These are phyloP conservation scores for Vitis rupestris DNA, from an alignment of 164 flowering plant species.

Conservation along the genomic window DNA sequence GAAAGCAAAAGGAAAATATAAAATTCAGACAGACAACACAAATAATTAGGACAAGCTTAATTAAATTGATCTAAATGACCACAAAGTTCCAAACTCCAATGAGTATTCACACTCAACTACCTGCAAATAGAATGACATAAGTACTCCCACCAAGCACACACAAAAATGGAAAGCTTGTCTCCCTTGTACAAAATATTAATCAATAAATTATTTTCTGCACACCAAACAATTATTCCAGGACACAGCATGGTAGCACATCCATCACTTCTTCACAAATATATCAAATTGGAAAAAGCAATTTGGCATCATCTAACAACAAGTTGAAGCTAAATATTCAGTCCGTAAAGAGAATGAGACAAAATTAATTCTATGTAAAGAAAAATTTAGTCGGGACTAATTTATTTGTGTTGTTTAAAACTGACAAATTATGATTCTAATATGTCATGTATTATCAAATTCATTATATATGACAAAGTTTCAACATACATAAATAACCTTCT, in stretches of 20 bases:
- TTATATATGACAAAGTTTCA: neutral
- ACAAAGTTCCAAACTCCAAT: neutral
- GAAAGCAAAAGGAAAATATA: neutral
- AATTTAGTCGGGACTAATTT: neutral
- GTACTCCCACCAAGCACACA: too few species aligned
- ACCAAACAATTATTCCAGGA: neutral
- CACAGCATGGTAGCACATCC: neutral
- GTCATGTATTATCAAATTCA: neutral
- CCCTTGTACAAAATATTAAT: too few species aligned
- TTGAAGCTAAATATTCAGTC: neutral
- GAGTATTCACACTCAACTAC: neutral
- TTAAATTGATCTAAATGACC: neutral
- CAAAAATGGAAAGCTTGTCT: too few species aligned
- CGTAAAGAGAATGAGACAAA: neutral
- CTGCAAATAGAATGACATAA: too few species aligned
- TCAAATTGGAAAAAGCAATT: neutral
- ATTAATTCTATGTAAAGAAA: neutral
- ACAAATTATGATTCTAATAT: neutral
- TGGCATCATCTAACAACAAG: conserved; percentile 3
- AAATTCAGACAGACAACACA: neutral
- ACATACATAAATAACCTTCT: too few species aligned
- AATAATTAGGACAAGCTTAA: neutral
- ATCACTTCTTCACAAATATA: neutral
- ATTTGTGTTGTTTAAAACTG: neutral
- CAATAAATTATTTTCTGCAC: too few species aligned